Percentiles rank a stretch among this genome's conserved stretches.
Evolutionary conservation across 2,329 filamentous ascomycete genomes (phyloP).

Genomic region (Chrysosporium queenslandicum): DNA sequence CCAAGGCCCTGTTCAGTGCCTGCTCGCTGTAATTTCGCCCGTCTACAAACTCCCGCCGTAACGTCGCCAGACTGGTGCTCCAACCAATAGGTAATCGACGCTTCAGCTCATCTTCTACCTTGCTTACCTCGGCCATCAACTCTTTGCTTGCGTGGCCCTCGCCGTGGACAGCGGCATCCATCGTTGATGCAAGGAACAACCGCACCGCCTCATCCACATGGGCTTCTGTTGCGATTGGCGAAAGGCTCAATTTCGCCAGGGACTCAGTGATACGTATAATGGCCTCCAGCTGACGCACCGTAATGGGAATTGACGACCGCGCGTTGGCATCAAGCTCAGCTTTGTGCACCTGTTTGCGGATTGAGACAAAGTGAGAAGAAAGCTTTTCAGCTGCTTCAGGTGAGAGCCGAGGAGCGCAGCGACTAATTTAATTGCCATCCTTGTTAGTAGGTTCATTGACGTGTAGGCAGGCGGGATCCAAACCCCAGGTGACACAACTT

Average conservation of each 20-base stretch:
- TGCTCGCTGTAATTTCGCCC: constrained; percentile 83
- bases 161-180: constrained; percentile 93
- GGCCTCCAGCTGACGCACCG: constrained; percentile 90
- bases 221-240: constrained; percentile 72
- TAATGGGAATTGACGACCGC: constrained; percentile 91
- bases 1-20: constrained; percentile 69
- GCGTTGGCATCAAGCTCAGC: constrained; percentile 82
- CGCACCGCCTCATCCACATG: constrained; percentile 97
- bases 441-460: background rate
- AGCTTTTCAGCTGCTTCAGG: constrained; percentile 89
- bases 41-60: constrained; percentile 85
- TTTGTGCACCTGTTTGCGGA: constrained; percentile 85
- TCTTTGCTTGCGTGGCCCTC: constrained; percentile 74
- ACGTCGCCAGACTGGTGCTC: constrained; percentile 78
- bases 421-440: constrained; percentile 41
- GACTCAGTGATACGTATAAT: constrained; percentile 96
- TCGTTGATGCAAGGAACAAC: constrained; percentile 89
- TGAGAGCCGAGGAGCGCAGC: constrained; percentile 83
- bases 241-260: constrained; percentile 80
- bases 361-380: constrained; percentile 92
- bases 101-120: constrained; percentile 80
- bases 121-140: constrained; percentile 77
- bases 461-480: background rate
- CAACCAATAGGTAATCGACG: constrained; percentile 85
- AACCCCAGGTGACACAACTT: constrained; percentile 29